Base-by-base conservation (phyloP, 2,329 filamentous ascomycete genomes). In the Tolypocladium tropicale region DNA sequence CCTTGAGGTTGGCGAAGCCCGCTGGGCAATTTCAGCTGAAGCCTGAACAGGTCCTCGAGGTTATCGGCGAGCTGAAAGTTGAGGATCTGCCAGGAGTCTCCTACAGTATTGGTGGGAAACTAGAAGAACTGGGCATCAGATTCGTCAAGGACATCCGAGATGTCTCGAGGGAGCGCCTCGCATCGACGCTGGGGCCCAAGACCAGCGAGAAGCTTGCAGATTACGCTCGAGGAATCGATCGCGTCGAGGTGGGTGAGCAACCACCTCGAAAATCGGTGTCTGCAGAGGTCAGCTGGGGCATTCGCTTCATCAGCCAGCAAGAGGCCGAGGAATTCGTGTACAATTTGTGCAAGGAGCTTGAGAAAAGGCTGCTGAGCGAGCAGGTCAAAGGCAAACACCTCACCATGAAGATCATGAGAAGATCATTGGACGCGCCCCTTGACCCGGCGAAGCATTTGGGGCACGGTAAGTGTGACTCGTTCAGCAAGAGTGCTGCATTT, bases 261-360 rank as follows among this genome's bases (percentile, higher is more conserved):
- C 83, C 87, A 0, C 77, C 90, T 18, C 85, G 94, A 55, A 99
- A 97, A 67, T 97, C 93, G 0, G 90, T 99, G 0, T 97, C 94
- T 2, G 93, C 93, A 1, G 94, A 99, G 68, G 90, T 99, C 59
- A 99, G 94, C 64, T 99, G 94, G 94, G 94, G 95, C 3, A 95
- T 99, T 56, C 85, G 94, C 6, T 99, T 99, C 67, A 84, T 94
- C 62, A 95, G 81, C 58, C 90, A 96, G 65, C 80, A 83, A n/a
- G 93, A 99, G 70, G 92, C 91, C 0, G 93, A 97, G 57, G 90
- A 95, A 61, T 99, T 99, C 68, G 80, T 97, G 33, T 76, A 83
- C 59, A 94, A 89, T 61, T 75, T 99, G 0, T 94, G 89, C 66
- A 86, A 86, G 56, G 94, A 99, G 70, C 74, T 99, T 7, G 85